phyloP scores from a whole-genome alignment of 225 moss, liverwort and hornwort species.

The Thuidium tamariscinum region DNA sequence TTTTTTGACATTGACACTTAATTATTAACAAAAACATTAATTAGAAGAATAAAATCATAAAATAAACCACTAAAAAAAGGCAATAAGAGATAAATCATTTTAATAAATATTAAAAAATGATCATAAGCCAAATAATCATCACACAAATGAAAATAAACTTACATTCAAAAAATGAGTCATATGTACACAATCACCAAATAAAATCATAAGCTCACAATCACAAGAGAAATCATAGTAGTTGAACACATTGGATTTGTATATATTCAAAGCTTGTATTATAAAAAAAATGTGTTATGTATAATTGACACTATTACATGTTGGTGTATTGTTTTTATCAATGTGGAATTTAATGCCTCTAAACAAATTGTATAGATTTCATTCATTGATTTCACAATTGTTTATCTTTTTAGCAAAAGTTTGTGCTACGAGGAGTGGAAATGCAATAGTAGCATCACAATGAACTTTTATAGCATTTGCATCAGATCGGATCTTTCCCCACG shows the following conservation, averaged over 20 bases:
- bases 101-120: no score
- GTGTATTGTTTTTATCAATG: neutral
- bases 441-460: neutral
- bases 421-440: neutral
- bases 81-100: no score
- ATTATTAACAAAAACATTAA: no score
- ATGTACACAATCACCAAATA: no score
- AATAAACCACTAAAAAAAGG: no score
- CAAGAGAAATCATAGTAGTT: neutral
- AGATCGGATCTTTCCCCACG: neutral
- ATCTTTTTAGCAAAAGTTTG: neutral
- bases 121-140: no score
- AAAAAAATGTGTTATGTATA: neutral
- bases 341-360: neutral
- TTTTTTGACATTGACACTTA: no score
- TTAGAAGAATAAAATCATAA: no score
- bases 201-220: no score
- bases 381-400: neutral
- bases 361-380: neutral
- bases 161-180: no score
- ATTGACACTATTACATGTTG: neutral
- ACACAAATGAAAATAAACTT: no score
- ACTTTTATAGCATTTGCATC: neutral
- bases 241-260: neutral
- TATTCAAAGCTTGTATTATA: rapidly evolving